phyloP scores from a whole-genome alignment of 257 asterid species.

The Anisodus tanguticus region DNA sequence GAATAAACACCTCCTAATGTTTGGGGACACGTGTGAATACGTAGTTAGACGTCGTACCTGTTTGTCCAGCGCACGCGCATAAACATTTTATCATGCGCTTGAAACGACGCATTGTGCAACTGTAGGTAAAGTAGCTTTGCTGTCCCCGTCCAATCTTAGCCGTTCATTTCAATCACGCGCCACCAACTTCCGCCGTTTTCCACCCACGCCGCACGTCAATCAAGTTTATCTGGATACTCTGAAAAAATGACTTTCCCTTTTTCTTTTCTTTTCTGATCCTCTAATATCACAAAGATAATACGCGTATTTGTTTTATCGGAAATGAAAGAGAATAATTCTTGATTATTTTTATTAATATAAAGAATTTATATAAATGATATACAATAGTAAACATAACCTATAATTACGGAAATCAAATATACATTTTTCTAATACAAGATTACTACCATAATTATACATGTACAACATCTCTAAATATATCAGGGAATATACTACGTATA shows the following conservation, averaged over 20 bases:
- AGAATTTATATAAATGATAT: too few species aligned
- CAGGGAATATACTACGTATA: too few species aligned
- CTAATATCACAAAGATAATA: neutral
- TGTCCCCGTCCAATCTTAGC: neutral
- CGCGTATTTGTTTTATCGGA: neutral
- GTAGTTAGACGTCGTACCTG: conserved; percentile 12
- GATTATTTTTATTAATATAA: too few species aligned
- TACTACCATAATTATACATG: too few species aligned
- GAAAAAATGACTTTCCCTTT: neutral
- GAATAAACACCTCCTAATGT: neutral
- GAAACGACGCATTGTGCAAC: conserved; percentile 26
- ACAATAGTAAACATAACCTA: too few species aligned
- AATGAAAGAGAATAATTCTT: too few species aligned
- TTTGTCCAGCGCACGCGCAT: conserved; percentile 30
- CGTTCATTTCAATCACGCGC: conserved; percentile 27
- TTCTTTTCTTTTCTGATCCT: neutral
- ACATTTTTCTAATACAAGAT: too few species aligned
- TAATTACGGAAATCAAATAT: too few species aligned
- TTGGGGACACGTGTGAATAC: neutral
- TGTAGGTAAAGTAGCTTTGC: neutral
- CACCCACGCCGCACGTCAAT: neutral
- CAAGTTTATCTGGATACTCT: neutral
- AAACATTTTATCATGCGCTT: conserved; percentile 33
- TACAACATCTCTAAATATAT: too few species aligned
- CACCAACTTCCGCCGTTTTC: conserved; percentile 29